phyloP scores from a whole-genome alignment of 2,329 filamentous ascomycete species.

The Sporothrix mexicana region DNA sequence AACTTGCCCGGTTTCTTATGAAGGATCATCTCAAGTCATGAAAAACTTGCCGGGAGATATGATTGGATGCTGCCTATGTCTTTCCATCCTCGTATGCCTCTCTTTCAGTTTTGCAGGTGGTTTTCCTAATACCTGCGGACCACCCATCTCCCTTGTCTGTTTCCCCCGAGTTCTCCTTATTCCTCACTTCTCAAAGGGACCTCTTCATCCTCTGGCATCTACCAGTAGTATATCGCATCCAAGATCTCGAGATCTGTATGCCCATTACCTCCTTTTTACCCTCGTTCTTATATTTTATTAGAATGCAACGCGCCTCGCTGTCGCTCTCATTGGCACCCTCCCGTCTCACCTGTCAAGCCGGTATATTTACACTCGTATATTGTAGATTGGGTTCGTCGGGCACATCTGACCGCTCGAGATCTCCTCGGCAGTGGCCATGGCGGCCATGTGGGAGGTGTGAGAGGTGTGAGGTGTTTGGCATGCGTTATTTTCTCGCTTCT shows the following conservation, averaged over 20 bases:
- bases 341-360: too few relatives aligned
- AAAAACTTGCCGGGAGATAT: neutral
- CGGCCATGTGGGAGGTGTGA: neutral
- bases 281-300: neutral
- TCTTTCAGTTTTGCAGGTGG: neutral
- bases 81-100: constrained; percentile 1
- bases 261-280: too few relatives aligned
- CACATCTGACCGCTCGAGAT: neutral
- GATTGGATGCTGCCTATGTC: neutral
- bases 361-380: too few relatives aligned
- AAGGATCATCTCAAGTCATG: too few relatives aligned
- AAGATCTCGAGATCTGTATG: neutral
- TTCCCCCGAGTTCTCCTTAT: neutral
- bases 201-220: neutral
- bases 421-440: neutral
- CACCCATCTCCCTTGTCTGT: constrained; percentile 13
- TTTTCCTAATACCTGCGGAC: constrained; percentile 16
- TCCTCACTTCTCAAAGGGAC: neutral
- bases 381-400: too few relatives aligned
- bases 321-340: neutral
- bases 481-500: neutral
- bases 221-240: neutral
- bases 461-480: neutral
- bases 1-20: neutral
- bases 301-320: neutral